Base-by-base conservation (phyloP, 495 filamentous ascomycete genomes). In the Penicillium pancosmium region DNA sequence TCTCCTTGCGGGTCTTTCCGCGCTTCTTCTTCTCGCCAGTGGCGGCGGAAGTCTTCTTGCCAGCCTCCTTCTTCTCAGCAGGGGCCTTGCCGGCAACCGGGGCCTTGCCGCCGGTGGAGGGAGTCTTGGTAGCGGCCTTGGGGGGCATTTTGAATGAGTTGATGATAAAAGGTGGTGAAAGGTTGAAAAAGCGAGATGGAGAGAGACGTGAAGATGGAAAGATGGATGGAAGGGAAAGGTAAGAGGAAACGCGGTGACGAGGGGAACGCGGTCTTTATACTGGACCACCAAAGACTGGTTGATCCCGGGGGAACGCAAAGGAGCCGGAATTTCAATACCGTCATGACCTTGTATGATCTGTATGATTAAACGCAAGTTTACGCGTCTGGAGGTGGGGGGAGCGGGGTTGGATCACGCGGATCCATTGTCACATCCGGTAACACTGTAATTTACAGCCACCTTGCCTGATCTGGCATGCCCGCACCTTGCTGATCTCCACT, bases 11-110 rank as follows among this genome's bases (percentile, higher is more conserved):
- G 67, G 94, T 89, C 93, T 98, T 98, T 85, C 91, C 96, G 69
- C 95, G 91, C 92, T 98, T 98, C 91, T 98, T 98, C 92, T 98
- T 98, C 59, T 98, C 94, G 60, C 93, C 94, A 72, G 91, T 82
- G 40, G 92, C 86, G 38, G 94, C 91, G 67, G 81, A 70, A 43
- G 94, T 97, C 88, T 97, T 98, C 91, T 98, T 98, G 82, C 93
- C 93, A 62, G 93, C 95, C 77, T 97, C 93, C 88, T 98, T 97
- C 89, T 98, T 97, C 87, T 97, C 93, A 72, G 91, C 89, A 43
- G 90, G 87, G 21, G 89, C 88, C 79, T 91, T 91, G 72, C 89
- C 76, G 62, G 76, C 89, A 73, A 91, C 93, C 43, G 94, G 94
- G 65, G 93, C 93, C 92, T 98, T 98, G 82, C 88, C 89, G 74